phyloP scores from a whole-genome alignment of 2,329 filamentous ascomycete genomes.

The Plenodomus lindquistii region DNA sequence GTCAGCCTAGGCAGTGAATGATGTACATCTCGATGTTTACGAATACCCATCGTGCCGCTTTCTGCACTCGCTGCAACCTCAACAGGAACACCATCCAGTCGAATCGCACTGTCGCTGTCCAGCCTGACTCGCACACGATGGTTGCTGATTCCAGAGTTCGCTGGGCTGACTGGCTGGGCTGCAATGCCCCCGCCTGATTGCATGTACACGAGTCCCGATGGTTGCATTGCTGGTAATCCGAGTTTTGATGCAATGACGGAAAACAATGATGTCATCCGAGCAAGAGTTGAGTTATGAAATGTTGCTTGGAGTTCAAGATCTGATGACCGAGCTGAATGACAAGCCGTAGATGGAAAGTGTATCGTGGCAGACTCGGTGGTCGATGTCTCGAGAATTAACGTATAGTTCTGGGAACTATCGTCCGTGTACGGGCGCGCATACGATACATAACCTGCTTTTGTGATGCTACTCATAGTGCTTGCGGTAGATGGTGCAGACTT shows the following conservation, averaged over 20 bases:
- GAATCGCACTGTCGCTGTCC: slow-evolving; percentile 24
- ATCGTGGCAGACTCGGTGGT: slow-evolving; percentile 48
- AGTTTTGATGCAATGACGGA: slow-evolving; percentile 83
- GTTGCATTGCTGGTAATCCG: slow-evolving; percentile 63
- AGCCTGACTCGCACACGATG: slow-evolving; percentile 60
- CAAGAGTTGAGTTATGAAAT: slow-evolving; percentile 73
- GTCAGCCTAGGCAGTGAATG: neutral
- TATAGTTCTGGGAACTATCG: slow-evolving; percentile 64
- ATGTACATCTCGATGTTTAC: neutral
- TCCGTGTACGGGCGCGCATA: slow-evolving; percentile 90
- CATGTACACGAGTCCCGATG: slow-evolving; percentile 69
- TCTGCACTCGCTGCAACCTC: slow-evolving; percentile 20
- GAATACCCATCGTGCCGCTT: slow-evolving; percentile 21
- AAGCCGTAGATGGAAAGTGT: slow-evolving; percentile 25
- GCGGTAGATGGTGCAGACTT: slow-evolving; percentile 25
- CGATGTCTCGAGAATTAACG: slow-evolving; percentile 74
- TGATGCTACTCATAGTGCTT: slow-evolving; percentile 11
- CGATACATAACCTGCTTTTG: slow-evolving; percentile 62
- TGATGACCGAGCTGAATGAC: slow-evolving; percentile 26
- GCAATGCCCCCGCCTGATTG: slow-evolving; percentile 61
- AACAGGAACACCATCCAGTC: slow-evolving; percentile 27
- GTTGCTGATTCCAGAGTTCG: slow-evolving; percentile 70
- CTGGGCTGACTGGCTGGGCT: slow-evolving; percentile 66
- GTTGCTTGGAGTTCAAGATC: slow-evolving; percentile 59
- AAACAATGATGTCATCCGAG: slow-evolving; percentile 72